phyloP scores from a whole-genome alignment of 106 monocot genomes.

The Dioscorea zingiberensis region DNA sequence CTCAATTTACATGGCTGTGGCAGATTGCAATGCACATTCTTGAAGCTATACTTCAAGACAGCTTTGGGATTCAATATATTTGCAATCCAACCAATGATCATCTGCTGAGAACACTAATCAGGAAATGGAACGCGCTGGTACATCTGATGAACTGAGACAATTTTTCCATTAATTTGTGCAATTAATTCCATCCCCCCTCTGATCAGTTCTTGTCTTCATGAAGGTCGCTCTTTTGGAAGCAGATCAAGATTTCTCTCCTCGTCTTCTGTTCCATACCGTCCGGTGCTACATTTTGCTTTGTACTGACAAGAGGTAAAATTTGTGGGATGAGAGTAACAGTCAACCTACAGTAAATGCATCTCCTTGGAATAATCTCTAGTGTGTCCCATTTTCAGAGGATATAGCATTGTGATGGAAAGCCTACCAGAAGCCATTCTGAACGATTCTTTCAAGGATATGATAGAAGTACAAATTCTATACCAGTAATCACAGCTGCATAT shows the following conservation, averaged over 20 bases:
- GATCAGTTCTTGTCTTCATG: background rate
- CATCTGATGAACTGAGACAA: background rate
- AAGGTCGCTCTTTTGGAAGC: conserved; percentile 21
- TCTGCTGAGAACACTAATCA: conserved; percentile 17
- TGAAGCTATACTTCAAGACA: conserved; percentile 38
- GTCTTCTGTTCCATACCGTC: conserved; percentile 45
- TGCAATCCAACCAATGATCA: conserved; percentile 11
- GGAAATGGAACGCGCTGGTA: conserved; percentile 36
- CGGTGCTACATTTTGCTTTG: conserved; percentile 53
- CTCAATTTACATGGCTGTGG: background rate
- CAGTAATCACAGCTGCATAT: background rate
- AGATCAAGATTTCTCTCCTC: conserved; percentile 39
- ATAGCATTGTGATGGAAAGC: conserved; percentile 6
- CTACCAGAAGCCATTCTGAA: conserved; percentile 28
- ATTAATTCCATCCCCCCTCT: background rate
- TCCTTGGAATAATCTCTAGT: background rate
- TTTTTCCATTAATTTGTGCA: no score
- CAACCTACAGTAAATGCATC: background rate
- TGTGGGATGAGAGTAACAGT: background rate
- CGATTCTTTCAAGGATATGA: conserved; percentile 11
- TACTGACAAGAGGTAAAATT: conserved; percentile 26
- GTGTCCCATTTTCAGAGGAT: conserved; percentile 21
- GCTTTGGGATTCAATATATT: conserved; percentile 26
- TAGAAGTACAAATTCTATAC: conserved; percentile 13
- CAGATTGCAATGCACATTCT: conserved; percentile 65